These are phyloP conservation scores for Blastobotrys ciferrii DNA, from an alignment of 1,139 yeast genomes.

Conservation along the genomic window DNA sequence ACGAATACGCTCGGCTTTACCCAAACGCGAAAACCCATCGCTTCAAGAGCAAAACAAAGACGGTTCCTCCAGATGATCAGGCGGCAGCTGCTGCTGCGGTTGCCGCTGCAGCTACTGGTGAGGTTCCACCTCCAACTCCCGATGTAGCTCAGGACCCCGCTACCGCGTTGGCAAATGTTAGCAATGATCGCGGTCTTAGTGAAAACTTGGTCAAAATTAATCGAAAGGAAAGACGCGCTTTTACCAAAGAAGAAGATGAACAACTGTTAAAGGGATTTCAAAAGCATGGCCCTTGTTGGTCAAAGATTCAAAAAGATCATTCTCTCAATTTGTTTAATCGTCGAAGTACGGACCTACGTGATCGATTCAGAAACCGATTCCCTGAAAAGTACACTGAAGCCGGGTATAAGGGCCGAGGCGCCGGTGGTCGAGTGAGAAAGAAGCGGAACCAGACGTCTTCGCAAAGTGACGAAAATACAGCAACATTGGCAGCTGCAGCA, in stretches of 20 bases:
- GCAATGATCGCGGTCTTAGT: conserved; percentile 6
- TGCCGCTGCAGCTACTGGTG: conserved; percentile 4
- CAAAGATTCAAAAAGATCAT: conserved; percentile 57
- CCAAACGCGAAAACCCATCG: conserved; percentile 47
- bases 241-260: conserved; percentile 75
- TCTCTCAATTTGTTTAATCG: conserved; percentile 38
- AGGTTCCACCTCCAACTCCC: background rate
- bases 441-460: background rate
- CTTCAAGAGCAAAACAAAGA: conserved; percentile 27
- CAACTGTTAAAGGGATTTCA: conserved; percentile 64
- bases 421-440: conserved; percentile 2
- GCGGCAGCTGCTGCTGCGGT: conserved; percentile 9
- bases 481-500: conserved; percentile 1
- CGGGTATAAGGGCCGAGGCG: conserved; percentile 41
- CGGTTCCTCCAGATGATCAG: background rate
- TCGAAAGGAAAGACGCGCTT: conserved; percentile 44
- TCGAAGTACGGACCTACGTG: conserved; percentile 45
- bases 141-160: conserved; percentile 5
- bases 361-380: conserved; percentile 45
- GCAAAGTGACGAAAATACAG: background rate
- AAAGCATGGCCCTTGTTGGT: conserved; percentile 84
- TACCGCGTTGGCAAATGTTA: conserved; percentile 6
- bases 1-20: conserved; percentile 43
- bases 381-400: conserved; percentile 45
- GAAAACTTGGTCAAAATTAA: conserved; percentile 38